Conservation (phyloP, 2,329 filamentous ascomycete genomes). For the Lachnellula arida region DNA sequence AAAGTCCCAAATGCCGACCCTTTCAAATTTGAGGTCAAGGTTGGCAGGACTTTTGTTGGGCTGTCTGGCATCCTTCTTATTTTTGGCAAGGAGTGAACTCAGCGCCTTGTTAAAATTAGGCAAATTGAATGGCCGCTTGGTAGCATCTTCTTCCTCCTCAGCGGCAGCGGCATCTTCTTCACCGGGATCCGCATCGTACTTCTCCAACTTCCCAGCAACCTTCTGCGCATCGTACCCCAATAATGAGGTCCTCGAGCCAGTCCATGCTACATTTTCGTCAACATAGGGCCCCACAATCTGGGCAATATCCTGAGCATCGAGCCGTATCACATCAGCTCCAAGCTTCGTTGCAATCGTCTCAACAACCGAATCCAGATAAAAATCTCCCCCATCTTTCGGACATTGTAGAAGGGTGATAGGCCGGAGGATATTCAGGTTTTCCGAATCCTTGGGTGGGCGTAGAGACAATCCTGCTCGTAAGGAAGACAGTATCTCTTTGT, state of each 20-base stretch:
- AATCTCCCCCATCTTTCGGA: conserved; percentile 49
- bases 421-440: conserved; percentile 40
- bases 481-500: conserved; percentile 40
- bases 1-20: background rate
- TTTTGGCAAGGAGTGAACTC: background rate
- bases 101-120: conserved; percentile 3
- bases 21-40: too few species aligned
- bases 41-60: background rate
- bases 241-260: conserved; percentile 44
- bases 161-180: conserved; percentile 39
- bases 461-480: conserved; percentile 46
- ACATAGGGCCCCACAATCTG: conserved; percentile 66
- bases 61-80: background rate
- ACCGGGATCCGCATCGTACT: conserved; percentile 42
- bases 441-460: conserved; percentile 35
- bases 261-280: conserved; percentile 51
- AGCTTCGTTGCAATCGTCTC: conserved; percentile 57
- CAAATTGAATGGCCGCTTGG: conserved; percentile 7
- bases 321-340: conserved; percentile 60
- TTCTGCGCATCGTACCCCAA: conserved; percentile 54
- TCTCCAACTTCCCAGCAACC: conserved; percentile 49
- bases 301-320: conserved; percentile 67
- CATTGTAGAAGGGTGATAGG: conserved; percentile 57
- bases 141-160: conserved; percentile 31
- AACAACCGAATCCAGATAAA: conserved; percentile 56